phyloP scores from a whole-genome alignment of 768 basidiomycete genomes.

The Trichaptum fuscoviolaceum region DNA sequence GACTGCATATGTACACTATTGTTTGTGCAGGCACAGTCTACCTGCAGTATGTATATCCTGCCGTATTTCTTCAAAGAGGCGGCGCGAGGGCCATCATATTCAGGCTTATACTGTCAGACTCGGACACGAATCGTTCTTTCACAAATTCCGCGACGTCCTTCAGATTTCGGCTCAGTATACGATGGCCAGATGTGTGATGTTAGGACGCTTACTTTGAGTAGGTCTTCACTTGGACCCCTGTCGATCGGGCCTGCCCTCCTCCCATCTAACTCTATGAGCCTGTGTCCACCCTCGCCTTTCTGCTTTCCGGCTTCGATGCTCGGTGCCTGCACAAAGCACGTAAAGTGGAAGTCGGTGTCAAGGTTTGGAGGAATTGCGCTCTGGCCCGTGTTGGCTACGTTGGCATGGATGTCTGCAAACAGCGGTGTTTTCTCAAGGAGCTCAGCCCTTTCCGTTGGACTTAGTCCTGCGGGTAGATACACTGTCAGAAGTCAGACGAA shows the following conservation, averaged over 20 bases:
- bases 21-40: background rate
- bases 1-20: too few relatives aligned
- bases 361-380: conserved; percentile 55
- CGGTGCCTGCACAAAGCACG: conserved; percentile 75
- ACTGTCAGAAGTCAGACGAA: background rate
- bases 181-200: background rate
- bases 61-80: conserved; percentile 2
- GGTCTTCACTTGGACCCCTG: conserved; percentile 54
- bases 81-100: conserved; percentile 59
- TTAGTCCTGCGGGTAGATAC: conserved; percentile 41
- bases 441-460: conserved; percentile 68
- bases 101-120: conserved; percentile 52
- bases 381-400: conserved; percentile 67
- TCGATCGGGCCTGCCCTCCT: conserved; percentile 75
- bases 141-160: conserved; percentile 66
- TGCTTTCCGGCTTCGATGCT: conserved; percentile 26
- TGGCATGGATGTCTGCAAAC: conserved; percentile 73
- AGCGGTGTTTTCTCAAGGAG: conserved; percentile 66
- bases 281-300: conserved; percentile 17
- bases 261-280: conserved; percentile 84
- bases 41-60: background rate
- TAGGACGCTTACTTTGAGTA: conserved; percentile 44
- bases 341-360: conserved; percentile 80
- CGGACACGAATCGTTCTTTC: conserved; percentile 51
- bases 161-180: background rate